Percentiles rank a stretch among this genome's conserved stretches.
These are phyloP conservation scores for Beauveria medogensis DNA, from an alignment of 2,329 filamentous ascomycete species.

Conservation along the genomic window DNA sequence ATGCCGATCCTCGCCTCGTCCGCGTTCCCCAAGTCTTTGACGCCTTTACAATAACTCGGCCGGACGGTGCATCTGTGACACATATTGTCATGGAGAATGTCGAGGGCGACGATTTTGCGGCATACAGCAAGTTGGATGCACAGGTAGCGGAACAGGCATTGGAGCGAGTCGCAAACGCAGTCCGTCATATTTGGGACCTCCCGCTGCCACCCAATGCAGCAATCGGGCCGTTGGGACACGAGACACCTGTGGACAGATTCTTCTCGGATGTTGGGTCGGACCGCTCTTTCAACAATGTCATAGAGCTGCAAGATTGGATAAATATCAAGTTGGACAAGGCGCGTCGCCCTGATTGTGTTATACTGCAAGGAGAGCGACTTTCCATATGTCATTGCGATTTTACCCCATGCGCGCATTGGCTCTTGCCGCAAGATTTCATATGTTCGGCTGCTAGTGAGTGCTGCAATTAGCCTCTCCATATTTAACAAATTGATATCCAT, in stretches of 20 bases:
- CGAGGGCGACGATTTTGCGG: background rate
- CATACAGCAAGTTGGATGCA: background rate
- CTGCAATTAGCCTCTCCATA: no score
- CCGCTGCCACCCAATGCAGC: constrained; percentile 2
- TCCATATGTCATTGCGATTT: constrained; percentile 10
- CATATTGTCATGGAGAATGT: constrained; percentile 11
- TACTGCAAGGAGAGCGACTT: constrained; percentile 8
- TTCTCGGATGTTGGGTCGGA: constrained; percentile 5
- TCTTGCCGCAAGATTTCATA: background rate
- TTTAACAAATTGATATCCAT: no score
- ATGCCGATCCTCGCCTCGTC: constrained; percentile 9
- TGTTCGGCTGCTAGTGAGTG: no score
- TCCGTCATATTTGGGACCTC: background rate
- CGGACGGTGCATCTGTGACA: background rate
- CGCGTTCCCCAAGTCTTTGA: constrained; percentile 5
- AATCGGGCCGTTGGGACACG: constrained; percentile 3
- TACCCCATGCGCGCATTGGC: background rate
- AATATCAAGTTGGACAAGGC: background rate
- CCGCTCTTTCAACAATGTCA: background rate
- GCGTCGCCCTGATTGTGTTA: background rate
- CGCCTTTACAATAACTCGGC: background rate
- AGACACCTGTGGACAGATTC: constrained; percentile 7
- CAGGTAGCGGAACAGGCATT: background rate
- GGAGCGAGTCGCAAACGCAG: background rate
- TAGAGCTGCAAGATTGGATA: background rate